phyloP scores from a whole-genome alignment of 208 protist genomes.

The Acanthamoeba lenticulata region DNA sequence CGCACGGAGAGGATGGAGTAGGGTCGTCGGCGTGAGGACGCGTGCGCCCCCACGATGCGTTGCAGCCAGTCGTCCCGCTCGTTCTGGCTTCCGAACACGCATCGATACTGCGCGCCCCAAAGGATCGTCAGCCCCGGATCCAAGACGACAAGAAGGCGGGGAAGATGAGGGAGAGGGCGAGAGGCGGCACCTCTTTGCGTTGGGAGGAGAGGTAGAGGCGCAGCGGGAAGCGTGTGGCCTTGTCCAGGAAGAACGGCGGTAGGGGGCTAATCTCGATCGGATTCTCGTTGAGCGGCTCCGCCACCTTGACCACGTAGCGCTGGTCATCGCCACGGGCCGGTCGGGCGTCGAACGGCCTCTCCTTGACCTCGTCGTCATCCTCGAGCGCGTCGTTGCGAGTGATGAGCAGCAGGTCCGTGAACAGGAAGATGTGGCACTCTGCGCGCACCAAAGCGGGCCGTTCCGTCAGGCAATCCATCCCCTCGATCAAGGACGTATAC shows the following conservation, averaged over 20 bases:
- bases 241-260: not conserved
- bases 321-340: not conserved
- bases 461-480: not conserved
- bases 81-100: slow-evolving; percentile 8
- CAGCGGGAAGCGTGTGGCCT: not conserved
- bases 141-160: not conserved
- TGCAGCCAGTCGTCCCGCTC: slow-evolving; percentile 19
- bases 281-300: slow-evolving; percentile 16
- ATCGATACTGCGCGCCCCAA: not conserved
- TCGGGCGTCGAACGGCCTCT: not conserved
- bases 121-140: not conserved
- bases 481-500: not conserved
- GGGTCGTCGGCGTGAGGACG: not conserved
- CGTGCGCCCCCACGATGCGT: not conserved
- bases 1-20: slow-evolving; percentile 14
- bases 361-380: not conserved
- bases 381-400: not conserved
- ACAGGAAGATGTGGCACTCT: slow-evolving; percentile 23
- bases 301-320: slow-evolving; percentile 4
- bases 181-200: not conserved
- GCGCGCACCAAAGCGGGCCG: not conserved
- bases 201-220: slow-evolving; percentile 33
- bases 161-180: not conserved
- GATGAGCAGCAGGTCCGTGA: slow-evolving; percentile 25
- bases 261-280: slow-evolving; percentile 6